These are phyloP conservation scores for Metschnikowia corniflorae DNA, from an alignment of 805 yeast genomes.

Conservation along the genomic window DNA sequence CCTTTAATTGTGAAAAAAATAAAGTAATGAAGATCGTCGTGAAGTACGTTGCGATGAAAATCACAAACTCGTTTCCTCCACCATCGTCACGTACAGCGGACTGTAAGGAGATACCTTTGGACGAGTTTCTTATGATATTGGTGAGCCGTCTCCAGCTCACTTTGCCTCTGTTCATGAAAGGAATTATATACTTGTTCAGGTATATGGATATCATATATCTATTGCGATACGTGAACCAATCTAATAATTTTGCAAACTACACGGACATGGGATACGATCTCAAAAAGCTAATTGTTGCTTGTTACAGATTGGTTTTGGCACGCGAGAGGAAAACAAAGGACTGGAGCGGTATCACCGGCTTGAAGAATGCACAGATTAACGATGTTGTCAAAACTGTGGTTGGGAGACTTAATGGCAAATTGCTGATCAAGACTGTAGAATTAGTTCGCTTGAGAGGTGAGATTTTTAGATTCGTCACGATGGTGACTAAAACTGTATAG, in stretches of 20 bases:
- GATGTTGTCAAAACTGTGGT: conserved; percentile 34
- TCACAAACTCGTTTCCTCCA: conserved; percentile 43
- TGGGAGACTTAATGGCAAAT: conserved; percentile 39
- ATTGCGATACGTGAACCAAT: conserved; percentile 42
- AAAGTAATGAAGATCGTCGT: conserved; percentile 42
- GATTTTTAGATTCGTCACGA: conserved; percentile 40
- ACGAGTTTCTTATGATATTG: conserved; percentile 36
- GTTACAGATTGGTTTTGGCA: conserved; percentile 37
- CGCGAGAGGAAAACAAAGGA: conserved; percentile 27
- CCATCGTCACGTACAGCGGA: conserved; percentile 25
- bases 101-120: conserved; percentile 35
- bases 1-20: conserved; percentile 30
- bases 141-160: conserved; percentile 36
- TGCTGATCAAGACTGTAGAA: conserved; percentile 36
- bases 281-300: conserved; percentile 40
- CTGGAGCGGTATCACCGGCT: conserved; percentile 38
- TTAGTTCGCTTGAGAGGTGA: conserved; percentile 36
- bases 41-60: conserved; percentile 41
- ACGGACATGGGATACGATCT: conserved; percentile 43
- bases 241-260: conserved; percentile 42
- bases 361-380: conserved; percentile 34
- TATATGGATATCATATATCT: conserved; percentile 46
- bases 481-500: conserved; percentile 32
- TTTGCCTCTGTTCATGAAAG: conserved; percentile 36
- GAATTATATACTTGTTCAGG: conserved; percentile 41